phyloP scores from a whole-genome alignment of 257 asterid genomes.

The Solanum chaucha region DNA sequence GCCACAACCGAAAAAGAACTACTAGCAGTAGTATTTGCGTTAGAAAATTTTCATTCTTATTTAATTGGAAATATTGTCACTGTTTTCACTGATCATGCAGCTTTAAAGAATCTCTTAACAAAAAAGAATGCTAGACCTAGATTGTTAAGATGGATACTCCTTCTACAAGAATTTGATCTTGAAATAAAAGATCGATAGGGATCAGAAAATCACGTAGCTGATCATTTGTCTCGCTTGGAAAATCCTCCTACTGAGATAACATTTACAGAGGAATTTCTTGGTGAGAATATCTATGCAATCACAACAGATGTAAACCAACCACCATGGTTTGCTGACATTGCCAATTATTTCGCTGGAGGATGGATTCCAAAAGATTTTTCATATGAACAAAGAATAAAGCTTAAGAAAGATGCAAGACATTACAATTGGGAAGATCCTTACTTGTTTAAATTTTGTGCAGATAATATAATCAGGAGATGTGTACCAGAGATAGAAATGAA shows the following conservation, averaged over 20 bases:
- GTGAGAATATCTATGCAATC: background rate
- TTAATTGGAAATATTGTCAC: too few species aligned
- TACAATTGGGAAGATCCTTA: background rate
- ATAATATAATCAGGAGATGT: background rate
- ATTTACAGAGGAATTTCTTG: background rate
- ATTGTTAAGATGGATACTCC: background rate
- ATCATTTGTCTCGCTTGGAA: background rate
- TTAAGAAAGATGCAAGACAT: background rate
- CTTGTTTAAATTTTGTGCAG: background rate
- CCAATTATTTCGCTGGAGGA: background rate
- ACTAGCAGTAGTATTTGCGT: background rate
- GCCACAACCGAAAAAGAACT: background rate
- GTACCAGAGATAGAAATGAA: background rate
- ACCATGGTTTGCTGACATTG: background rate
- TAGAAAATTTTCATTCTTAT: background rate
- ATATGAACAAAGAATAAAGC: background rate
- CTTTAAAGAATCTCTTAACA: background rate
- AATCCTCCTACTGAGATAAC: background rate
- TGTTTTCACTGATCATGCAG: background rate
- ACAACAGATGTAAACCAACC: background rate
- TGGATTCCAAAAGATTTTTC: background rate
- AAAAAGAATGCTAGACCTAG: background rate
- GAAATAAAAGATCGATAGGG: background rate
- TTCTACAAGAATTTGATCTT: background rate
- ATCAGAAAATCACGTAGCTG: background rate